Conservation (phyloP, 176 grass and related monocot species). For the Carex myosuroides region DNA sequence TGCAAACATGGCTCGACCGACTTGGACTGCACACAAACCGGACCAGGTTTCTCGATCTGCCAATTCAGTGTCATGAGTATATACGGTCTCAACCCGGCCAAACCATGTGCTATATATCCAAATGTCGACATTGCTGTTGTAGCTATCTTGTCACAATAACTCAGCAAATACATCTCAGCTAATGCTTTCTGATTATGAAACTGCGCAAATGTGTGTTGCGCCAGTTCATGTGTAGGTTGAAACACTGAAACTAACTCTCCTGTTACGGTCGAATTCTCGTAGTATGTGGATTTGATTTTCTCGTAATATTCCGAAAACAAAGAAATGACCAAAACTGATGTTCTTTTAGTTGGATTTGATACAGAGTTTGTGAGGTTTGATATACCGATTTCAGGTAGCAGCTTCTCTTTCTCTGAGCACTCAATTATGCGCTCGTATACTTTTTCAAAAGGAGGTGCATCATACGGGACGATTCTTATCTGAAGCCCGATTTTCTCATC, state of each 20-base stretch:
- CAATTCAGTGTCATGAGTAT: slow-evolving; percentile 17
- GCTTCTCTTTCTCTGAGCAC: neutral
- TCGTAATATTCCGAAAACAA: slow-evolving; percentile 39
- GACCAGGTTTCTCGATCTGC: slow-evolving; percentile 2
- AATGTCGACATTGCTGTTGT: slow-evolving; percentile 60
- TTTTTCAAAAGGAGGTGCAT: neutral
- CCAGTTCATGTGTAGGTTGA: slow-evolving; percentile 68
- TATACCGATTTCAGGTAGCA: slow-evolving; percentile 24
- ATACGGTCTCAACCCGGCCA: slow-evolving; percentile 43
- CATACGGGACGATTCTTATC: neutral
- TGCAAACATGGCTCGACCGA: slow-evolving; percentile 84
- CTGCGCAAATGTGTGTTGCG: slow-evolving; percentile 16
- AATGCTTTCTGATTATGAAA: slow-evolving; percentile 55
- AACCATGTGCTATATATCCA: slow-evolving; percentile 59
- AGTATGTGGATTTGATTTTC: slow-evolving; percentile 46
- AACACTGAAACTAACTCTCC: slow-evolving; percentile 47
- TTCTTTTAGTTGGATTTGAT: neutral
- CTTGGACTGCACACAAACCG: slow-evolving; percentile 35
- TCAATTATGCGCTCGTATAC: neutral
- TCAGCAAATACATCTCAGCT: slow-evolving; percentile 67
- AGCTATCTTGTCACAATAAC: slow-evolving; percentile 37
- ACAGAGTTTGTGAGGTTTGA: neutral
- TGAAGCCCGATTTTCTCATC: slow-evolving; percentile 24
- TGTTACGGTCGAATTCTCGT: slow-evolving; percentile 34
- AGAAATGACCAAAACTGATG: slow-evolving; percentile 32